Conservation (phyloP, 169 alveolate species). For the Eimeria maxima region DNA sequence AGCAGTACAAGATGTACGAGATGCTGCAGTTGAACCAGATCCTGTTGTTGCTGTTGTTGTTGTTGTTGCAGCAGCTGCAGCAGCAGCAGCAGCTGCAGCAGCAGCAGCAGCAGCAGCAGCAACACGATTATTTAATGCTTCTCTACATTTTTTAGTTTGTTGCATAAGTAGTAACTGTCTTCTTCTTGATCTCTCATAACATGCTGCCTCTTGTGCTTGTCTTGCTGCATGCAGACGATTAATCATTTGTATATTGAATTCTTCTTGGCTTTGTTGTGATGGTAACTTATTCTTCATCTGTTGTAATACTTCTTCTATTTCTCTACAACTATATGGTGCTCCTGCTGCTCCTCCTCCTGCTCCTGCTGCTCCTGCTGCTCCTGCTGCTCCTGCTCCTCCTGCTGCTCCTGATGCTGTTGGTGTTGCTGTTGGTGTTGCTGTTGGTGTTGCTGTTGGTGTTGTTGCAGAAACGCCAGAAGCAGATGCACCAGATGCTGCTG, state of each 20-base stretch:
- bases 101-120: conserved; percentile 46
- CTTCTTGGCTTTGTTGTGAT: conserved; percentile 2
- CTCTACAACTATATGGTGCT: neutral
- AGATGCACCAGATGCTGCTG: too few relatives aligned
- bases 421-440: too few relatives aligned
- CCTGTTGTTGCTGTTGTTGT: too few relatives aligned
- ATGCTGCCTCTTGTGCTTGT: conserved; percentile 63
- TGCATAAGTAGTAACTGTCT: conserved; percentile 74
- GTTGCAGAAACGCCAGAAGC: too few relatives aligned
- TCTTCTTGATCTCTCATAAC: conserved; percentile 45
- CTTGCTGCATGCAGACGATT: conserved; percentile 62
- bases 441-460: too few relatives aligned
- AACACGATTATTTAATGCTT: neutral
- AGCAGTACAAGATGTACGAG: too few relatives aligned
- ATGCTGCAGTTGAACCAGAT: too few relatives aligned
- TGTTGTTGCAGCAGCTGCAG: neutral
- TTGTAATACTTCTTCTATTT: conserved; percentile 1
- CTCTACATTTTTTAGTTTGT: conserved; percentile 54
- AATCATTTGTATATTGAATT: conserved; percentile 13
- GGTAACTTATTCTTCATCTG: conserved; percentile 24
- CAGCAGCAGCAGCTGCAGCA: conserved; percentile 20
- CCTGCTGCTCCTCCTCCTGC: neutral
- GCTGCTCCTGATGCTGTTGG: too few relatives aligned
- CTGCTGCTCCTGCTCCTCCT: too few relatives aligned
- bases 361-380: too few relatives aligned